Conservation (phyloP, 2,329 filamentous ascomycete genomes). For the Sporothrix luriei region DNA sequence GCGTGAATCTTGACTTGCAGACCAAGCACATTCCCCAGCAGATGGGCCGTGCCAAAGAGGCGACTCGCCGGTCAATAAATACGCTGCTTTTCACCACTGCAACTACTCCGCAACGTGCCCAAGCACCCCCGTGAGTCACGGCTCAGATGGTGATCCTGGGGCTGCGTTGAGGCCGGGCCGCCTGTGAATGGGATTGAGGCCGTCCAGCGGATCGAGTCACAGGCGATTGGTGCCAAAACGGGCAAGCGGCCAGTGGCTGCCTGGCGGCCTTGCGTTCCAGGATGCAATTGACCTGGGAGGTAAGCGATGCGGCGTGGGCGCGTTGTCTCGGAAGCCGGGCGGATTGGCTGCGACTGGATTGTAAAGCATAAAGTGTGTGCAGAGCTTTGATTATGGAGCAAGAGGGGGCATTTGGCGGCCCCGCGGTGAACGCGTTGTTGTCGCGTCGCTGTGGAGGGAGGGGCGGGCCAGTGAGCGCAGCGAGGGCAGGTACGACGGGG, state of each 20-base stretch:
- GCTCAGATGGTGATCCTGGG: neutral
- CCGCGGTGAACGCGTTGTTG: conserved; percentile 27
- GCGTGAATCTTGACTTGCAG: conserved; percentile 12
- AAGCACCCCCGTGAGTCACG: neutral
- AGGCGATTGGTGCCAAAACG: neutral
- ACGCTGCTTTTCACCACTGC: neutral
- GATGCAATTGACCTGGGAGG: neutral
- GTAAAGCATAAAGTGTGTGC: conserved; percentile 29
- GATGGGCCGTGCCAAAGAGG: neutral
- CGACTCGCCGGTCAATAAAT: conserved; percentile 19
- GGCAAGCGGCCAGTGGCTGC: conserved; percentile 21
- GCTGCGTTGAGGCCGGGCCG: conserved; percentile 8
- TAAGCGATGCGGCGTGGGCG: neutral
- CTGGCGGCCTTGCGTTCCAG: conserved; percentile 25
- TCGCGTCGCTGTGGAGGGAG: conserved; percentile 30
- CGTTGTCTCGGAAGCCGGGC: conserved; percentile 23
- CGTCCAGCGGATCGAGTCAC: conserved; percentile 20
- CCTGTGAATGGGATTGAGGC: conserved; percentile 10
- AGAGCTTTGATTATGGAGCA: conserved; percentile 19
- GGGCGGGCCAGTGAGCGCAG: neutral
- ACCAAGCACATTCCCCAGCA: neutral
- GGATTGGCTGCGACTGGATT: conserved; percentile 15
- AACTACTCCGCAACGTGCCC: too few relatives aligned
- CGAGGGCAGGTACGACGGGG: conserved; percentile 7
- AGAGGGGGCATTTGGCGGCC: conserved; percentile 3